Evolutionary conservation across 2,329 filamentous ascomycete species (phyloP).

Genomic region (Fusarium brevicatenulatum): DNA sequence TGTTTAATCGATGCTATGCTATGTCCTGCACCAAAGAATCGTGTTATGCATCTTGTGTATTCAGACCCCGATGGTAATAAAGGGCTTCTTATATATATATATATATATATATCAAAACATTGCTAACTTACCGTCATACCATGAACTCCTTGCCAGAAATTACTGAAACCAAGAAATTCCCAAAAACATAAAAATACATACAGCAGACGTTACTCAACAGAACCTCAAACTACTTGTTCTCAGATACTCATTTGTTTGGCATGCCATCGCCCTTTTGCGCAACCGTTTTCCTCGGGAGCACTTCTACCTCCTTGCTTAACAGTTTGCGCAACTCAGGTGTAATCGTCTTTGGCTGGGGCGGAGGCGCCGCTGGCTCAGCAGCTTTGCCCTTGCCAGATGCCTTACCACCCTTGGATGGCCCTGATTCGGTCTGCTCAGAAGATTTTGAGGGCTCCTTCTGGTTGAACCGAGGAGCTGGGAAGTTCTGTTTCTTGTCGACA

Average conservation of each 20-base stretch:
- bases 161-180: not conserved
- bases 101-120: not conserved
- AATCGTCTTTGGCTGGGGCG: constrained; percentile 58
- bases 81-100: not conserved
- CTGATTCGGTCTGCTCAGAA: constrained; percentile 18
- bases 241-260: constrained; percentile 41
- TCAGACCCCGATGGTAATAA: not conserved
- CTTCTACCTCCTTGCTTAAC: constrained; percentile 60
- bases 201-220: not conserved
- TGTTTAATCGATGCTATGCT: constrained; percentile 9
- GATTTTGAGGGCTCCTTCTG: constrained; percentile 29
- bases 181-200: constrained; percentile 28
- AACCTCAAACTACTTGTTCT: not conserved
- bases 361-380: constrained; percentile 47
- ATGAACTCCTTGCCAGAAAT: constrained; percentile 31
- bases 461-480: constrained; percentile 65
- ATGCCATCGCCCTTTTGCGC: constrained; percentile 51
- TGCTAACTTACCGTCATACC: not conserved
- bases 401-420: constrained; percentile 26
- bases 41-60: constrained; percentile 4
- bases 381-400: constrained; percentile 50
- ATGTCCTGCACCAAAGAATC: not conserved
- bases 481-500: constrained; percentile 90
- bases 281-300: constrained; percentile 53
- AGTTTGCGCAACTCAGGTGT: constrained; percentile 67